A percentile compares a stretch with the other conserved stretches of the same genome.
Conservation (phyloP, 805 yeast species). For the Pichia gijzeniarum region DNA sequence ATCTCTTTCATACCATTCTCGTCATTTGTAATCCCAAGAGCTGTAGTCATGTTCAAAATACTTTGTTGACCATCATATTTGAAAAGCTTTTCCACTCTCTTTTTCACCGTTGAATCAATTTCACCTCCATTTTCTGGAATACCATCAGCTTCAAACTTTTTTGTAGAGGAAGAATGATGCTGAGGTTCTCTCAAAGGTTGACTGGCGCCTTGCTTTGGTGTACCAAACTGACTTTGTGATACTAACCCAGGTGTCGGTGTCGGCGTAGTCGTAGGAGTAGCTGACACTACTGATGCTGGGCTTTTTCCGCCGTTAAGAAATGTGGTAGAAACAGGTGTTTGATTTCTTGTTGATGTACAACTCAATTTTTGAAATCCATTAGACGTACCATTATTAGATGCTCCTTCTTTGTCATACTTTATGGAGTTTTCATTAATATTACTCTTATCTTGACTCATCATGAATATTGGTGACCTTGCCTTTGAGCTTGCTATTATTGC, state of each 20-base stretch:
- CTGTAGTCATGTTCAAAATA: constrained; percentile 7
- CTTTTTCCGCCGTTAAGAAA: background rate
- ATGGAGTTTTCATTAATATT: background rate
- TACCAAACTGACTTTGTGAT: background rate
- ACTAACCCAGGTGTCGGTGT: constrained; percentile 1
- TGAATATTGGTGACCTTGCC: constrained; percentile 3
- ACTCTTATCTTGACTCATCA: constrained; percentile 1
- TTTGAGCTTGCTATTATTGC: background rate
- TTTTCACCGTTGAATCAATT: background rate
- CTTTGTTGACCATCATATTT: constrained; percentile 7
- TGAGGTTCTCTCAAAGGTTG: background rate
- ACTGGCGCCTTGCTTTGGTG: background rate
- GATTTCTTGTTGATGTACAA: background rate
- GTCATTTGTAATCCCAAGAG: constrained; percentile 3
- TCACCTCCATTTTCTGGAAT: background rate
- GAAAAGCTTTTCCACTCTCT: constrained; percentile 5
- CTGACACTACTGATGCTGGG: background rate
- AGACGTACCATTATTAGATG: background rate
- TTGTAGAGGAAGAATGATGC: background rate
- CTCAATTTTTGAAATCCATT: background rate
- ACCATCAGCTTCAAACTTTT: background rate
- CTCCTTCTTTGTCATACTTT: background rate
- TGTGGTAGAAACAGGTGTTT: background rate
- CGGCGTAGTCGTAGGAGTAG: background rate
- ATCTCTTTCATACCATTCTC: background rate